Base-by-base conservation (phyloP, 139 green algal species). In the Chlorella ohadii region DNA sequence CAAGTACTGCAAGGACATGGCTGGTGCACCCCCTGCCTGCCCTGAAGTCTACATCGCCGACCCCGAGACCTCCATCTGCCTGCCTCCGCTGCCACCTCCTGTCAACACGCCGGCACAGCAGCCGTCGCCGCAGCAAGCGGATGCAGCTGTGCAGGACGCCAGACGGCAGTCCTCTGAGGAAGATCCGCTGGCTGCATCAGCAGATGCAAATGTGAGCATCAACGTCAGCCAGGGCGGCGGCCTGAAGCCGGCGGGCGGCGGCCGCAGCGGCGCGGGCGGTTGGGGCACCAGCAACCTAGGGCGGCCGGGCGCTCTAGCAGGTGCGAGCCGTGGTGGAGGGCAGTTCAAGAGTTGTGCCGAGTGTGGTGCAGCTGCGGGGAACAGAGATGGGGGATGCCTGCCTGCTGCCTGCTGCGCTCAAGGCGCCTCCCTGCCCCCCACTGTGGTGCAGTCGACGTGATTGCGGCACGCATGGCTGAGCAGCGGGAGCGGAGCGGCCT, bases 1-100 rank as follows among this genome's bases (percentile, higher is more conserved):
- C 36, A 90, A 90, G 66, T 83, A 82, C 72, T 73, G 61, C 23
- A 85, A 85, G 65, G 83, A 87, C 39, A 73, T 84, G 36, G 59
- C 57, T 3, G 61, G 66, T 1, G 33, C 70, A 67, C 67, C 27
- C 0, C 77, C 77, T 9, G 7, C 15, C 59, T 73, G 77, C 77
- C 77, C 77, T 11, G 76, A 82, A 33, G 59, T 72, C 6, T 0
- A 12, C 9, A 72, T 82, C 7, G 31, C 19, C 27, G 57, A 82
- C 13, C 59, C 36, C 0, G 13, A 81, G 6, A 25, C 51, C 33
- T 34, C n/a, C 27, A 63, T 82, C 59, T 36, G 76, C 76, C 57
- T 82, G 36, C 76, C 76, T 1, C 56, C 57, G 36, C 76, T 82
- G 59, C 76, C 76, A 38, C 76, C 76, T 17, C 76, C 38, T 0